phyloP scores from a whole-genome alignment of 2,329 filamentous ascomycete genomes.

The Scedosporium minutisporum region DNA sequence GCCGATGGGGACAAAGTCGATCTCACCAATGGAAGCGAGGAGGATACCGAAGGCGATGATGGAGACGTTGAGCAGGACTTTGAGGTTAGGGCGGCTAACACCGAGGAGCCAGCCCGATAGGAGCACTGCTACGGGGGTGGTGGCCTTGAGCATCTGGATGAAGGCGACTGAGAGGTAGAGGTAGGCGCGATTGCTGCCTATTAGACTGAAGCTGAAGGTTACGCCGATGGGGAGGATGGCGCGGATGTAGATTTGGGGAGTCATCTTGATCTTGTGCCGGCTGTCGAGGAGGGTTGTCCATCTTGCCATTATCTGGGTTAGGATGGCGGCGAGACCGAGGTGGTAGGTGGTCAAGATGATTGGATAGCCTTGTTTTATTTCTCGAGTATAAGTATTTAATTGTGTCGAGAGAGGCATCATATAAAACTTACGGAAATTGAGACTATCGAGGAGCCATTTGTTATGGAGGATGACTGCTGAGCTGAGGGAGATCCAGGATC shows the following conservation, averaged over 20 bases:
- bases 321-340: slow-evolving; percentile 80
- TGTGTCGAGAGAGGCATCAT: not conserved
- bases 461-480: slow-evolving; percentile 97
- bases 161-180: slow-evolving; percentile 92
- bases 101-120: slow-evolving; percentile 82
- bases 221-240: slow-evolving; percentile 91
- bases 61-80: slow-evolving; percentile 84
- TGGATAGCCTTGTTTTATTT: slow-evolving; percentile 43
- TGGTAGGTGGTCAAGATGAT: slow-evolving; percentile 95
- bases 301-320: slow-evolving; percentile 87
- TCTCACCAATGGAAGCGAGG: slow-evolving; percentile 90
- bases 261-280: slow-evolving; percentile 96
- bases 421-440: slow-evolving; percentile 53
- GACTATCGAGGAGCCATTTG: slow-evolving; percentile 90
- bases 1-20: slow-evolving; percentile 76
- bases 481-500: slow-evolving; percentile 75
- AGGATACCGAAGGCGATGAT: slow-evolving; percentile 91
- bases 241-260: slow-evolving; percentile 80
- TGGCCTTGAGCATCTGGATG: slow-evolving; percentile 99
- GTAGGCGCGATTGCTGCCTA: slow-evolving; percentile 93
- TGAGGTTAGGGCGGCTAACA: slow-evolving; percentile 72
- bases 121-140: slow-evolving; percentile 86
- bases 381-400: not conserved
- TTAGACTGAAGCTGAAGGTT: slow-evolving; percentile 92
- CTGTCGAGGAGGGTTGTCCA: slow-evolving; percentile 87